phyloP scores from a whole-genome alignment of 1,284 basidiomycete species.

The Sanghuangporus sanghuang region DNA sequence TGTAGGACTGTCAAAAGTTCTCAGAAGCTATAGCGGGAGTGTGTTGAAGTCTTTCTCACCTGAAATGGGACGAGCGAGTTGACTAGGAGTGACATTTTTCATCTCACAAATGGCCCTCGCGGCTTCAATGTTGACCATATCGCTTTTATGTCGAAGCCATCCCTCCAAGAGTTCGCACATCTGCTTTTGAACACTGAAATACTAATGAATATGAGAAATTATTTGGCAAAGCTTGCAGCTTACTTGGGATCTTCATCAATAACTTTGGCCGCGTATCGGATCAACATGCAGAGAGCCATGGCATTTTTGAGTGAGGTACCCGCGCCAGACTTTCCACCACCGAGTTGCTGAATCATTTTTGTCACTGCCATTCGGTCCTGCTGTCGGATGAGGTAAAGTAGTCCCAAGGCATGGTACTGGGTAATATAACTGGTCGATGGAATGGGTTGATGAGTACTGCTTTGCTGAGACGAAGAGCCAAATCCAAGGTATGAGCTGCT shows the following conservation, averaged over 20 bases:
- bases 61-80: conserved; percentile 85
- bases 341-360: conserved; percentile 98
- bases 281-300: conserved; percentile 99
- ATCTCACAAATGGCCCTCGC: conserved; percentile 97
- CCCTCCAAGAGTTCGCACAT: conserved; percentile 95
- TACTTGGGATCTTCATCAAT: conserved; percentile 99
- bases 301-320: conserved; percentile 88
- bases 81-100: conserved; percentile 73
- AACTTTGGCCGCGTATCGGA: conserved; percentile 95
- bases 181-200: conserved; percentile 74
- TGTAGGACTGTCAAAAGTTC: conserved; percentile 63
- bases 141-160: conserved; percentile 97
- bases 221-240: conserved; percentile 27
- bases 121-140: conserved; percentile 99
- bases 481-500: conserved; percentile 67
- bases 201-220: neutral
- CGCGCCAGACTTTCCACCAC: conserved; percentile 80
- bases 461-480: conserved; percentile 44
- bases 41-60: conserved; percentile 41
- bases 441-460: conserved; percentile 70
- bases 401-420: conserved; percentile 95
- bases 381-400: conserved; percentile 93
- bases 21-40: neutral
- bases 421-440: conserved; percentile 88
- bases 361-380: conserved; percentile 99